Evolutionary conservation across 495 filamentous ascomycete genomes (phyloP).

Genomic region (Penicillium arizonense): DNA sequence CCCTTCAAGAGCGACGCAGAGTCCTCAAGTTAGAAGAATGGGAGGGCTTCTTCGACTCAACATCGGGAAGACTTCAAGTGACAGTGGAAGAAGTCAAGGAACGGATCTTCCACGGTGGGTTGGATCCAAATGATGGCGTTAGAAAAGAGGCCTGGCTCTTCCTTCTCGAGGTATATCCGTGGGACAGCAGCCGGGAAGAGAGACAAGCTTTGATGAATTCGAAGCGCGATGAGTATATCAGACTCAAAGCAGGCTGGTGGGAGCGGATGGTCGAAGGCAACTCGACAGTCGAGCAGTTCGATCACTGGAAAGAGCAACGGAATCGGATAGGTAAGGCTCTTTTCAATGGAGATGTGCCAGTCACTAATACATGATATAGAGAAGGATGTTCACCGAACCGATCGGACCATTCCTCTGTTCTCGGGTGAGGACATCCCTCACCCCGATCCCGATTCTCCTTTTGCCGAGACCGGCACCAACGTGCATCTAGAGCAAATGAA

Average conservation of each 20-base stretch:
- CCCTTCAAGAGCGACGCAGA: conserved; percentile 69
- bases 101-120: conserved; percentile 89
- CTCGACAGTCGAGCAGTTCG: conserved; percentile 70
- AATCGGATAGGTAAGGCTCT: conserved; percentile 79
- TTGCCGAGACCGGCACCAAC: conserved; percentile 86
- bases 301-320: conserved; percentile 96
- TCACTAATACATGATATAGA: conserved; percentile 53
- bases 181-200: conserved; percentile 82
- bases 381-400: conserved; percentile 97
- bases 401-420: conserved; percentile 88
- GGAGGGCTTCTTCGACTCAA: conserved; percentile 77
- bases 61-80: conserved; percentile 68
- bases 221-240: conserved; percentile 88
- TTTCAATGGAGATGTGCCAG: background rate
- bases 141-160: conserved; percentile 97
- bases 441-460: conserved; percentile 94
- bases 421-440: conserved; percentile 97
- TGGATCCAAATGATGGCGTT: conserved; percentile 85
- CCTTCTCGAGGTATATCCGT: conserved; percentile 84
- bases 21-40: conserved; percentile 80
- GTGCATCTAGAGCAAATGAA: conserved; percentile 98
- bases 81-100: conserved; percentile 94
- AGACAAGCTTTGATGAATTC: conserved; percentile 77
- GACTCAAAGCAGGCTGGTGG: conserved; percentile 95
- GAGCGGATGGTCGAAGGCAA: conserved; percentile 83